Conservation (phyloP, 257 asterid genomes). For the Lycium barbarum region DNA sequence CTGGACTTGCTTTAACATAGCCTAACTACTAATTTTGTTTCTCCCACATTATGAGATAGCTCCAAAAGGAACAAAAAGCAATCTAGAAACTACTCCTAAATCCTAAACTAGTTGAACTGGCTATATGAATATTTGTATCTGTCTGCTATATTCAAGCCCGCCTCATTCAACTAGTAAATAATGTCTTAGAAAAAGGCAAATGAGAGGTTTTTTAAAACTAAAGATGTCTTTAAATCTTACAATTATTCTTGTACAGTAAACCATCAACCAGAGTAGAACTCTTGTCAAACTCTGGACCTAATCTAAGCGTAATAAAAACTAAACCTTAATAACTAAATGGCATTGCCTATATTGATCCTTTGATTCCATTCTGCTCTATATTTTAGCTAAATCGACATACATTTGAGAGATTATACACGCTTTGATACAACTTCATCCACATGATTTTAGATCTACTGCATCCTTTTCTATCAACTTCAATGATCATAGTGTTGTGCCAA, state of each 20-base stretch:
- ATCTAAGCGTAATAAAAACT: not conserved
- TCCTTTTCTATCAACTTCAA: constrained; percentile 16
- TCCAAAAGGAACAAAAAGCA: not conserved
- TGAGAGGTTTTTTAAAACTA: not conserved
- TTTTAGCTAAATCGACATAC: not conserved
- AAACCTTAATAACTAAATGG: constrained; percentile 7
- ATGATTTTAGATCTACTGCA: not conserved
- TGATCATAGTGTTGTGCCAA: not conserved
- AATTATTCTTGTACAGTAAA: not conserved
- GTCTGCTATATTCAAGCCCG: not conserved
- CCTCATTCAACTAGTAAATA: constrained; percentile 20
- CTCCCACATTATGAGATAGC: not conserved
- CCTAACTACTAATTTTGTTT: not conserved
- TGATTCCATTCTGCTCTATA: constrained; percentile 12
- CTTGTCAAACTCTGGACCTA: not conserved
- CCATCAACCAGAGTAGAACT: not conserved
- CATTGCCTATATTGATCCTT: not conserved
- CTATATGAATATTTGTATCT: not conserved
- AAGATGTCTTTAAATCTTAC: constrained; percentile 17
- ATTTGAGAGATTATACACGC: not conserved
- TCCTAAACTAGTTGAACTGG: constrained; percentile 4
- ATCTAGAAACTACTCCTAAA: not conserved
- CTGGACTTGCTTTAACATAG: constrained; percentile 1
- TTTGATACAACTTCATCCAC: not conserved
- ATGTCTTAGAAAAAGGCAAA: constrained; percentile 5